phyloP scores from a whole-genome alignment of 108 stramenopile genomes.

The Pseudonitzschia multiseries region DNA sequence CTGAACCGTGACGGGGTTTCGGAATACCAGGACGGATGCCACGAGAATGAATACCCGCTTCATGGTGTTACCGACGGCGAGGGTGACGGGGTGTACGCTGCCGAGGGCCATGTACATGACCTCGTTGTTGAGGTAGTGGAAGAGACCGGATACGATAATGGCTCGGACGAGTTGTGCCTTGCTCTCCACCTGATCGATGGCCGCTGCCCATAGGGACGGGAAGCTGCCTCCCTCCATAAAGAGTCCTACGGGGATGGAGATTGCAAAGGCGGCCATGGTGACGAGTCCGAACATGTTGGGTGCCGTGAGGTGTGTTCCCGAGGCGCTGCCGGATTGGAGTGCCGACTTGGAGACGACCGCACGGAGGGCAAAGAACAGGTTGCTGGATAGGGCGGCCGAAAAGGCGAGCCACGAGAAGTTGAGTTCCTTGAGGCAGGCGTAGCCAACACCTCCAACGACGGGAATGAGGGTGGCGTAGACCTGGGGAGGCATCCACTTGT shows the following conservation, averaged over 20 bases:
- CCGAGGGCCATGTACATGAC: slow-evolving; percentile 93
- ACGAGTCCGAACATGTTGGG: slow-evolving; percentile 93
- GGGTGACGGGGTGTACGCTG: slow-evolving; percentile 90
- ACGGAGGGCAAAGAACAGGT: slow-evolving; percentile 85
- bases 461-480: slow-evolving; percentile 85
- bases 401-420: slow-evolving; percentile 91
- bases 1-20: slow-evolving; percentile 78
- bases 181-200: slow-evolving; percentile 32
- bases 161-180: slow-evolving; percentile 43
- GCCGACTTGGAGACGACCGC: slow-evolving; percentile 88
- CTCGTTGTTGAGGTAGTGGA: slow-evolving; percentile 96
- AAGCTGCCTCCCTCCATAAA: slow-evolving; percentile 63
- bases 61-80: slow-evolving; percentile 96
- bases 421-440: slow-evolving; percentile 87
- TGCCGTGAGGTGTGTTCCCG: slow-evolving; percentile 69
- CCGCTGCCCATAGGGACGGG: slow-evolving; percentile 39
- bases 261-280: slow-evolving; percentile 73
- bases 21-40: slow-evolving; percentile 91
- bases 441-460: slow-evolving; percentile 88
- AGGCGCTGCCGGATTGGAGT: slow-evolving; percentile 47
- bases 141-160: slow-evolving; percentile 78
- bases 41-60: slow-evolving; percentile 96
- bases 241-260: slow-evolving; percentile 76
- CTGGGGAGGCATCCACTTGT: slow-evolving; percentile 69
- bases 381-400: slow-evolving; percentile 87